A percentile compares a stretch with the other conserved stretches of the same genome.
Evolutionary conservation across 2,329 filamentous ascomycete genomes (phyloP).

Genomic region (Hymenoscyphus albidus): DNA sequence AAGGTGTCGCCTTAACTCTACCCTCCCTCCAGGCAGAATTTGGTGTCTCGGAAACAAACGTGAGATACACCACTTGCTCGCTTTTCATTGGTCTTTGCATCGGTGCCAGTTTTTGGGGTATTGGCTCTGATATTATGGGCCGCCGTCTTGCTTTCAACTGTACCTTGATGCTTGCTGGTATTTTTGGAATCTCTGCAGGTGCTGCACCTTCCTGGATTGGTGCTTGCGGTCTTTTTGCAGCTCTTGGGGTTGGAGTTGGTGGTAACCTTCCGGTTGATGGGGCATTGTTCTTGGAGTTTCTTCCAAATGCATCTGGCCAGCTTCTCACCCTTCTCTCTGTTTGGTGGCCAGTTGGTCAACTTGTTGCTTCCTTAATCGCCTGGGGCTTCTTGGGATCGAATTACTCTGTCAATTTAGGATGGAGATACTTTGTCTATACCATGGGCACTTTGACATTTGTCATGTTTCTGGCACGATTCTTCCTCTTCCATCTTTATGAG

Average conservation of each 20-base stretch:
- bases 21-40: slow-evolving; percentile 74
- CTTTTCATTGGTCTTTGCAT: slow-evolving; percentile 73
- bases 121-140: slow-evolving; percentile 73
- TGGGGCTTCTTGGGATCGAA: slow-evolving; percentile 68
- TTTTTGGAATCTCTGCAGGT: slow-evolving; percentile 69
- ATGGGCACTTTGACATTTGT: slow-evolving; percentile 68
- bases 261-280: slow-evolving; percentile 78
- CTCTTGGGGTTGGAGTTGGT: slow-evolving; percentile 64
- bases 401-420: slow-evolving; percentile 58
- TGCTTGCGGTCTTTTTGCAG: slow-evolving; percentile 57
- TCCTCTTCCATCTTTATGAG: slow-evolving; percentile 77
- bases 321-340: slow-evolving; percentile 76
- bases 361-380: slow-evolving; percentile 66
- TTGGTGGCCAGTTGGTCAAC: slow-evolving; percentile 83
- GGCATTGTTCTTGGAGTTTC: slow-evolving; percentile 77
- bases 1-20: slow-evolving; percentile 74
- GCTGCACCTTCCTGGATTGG: slow-evolving; percentile 64
- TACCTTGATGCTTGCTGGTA: slow-evolving; percentile 69
- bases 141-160: slow-evolving; percentile 77
- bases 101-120: slow-evolving; percentile 77
- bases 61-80: slow-evolving; percentile 77
- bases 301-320: slow-evolving; percentile 69
- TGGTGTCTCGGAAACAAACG: slow-evolving; percentile 61
- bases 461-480: slow-evolving; percentile 77
- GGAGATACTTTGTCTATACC: slow-evolving; percentile 69